These are phyloP conservation scores for Cytospora piceae DNA, from an alignment of 2,329 filamentous ascomycete species.

Conservation along the genomic window DNA sequence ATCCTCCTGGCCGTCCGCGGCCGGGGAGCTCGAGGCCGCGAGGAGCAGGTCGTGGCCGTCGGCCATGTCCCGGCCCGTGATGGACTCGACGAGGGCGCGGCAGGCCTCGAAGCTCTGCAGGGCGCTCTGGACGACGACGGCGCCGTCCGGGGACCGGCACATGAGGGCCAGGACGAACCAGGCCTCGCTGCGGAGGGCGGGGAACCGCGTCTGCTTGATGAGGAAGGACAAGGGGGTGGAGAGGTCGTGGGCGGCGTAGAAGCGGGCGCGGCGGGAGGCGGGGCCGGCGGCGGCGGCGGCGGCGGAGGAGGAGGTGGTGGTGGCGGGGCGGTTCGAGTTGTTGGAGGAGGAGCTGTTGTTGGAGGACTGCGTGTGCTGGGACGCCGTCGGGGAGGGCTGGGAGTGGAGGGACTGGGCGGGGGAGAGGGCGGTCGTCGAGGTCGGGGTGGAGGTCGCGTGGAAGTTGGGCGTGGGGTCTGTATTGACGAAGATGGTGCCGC, in stretches of 20 bases:
- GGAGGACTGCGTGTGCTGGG: neutral
- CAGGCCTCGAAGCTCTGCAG: conserved; percentile 49
- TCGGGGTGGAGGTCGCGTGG: conserved; percentile 8
- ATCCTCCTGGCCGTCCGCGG: conserved; percentile 20
- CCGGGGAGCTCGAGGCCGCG: neutral
- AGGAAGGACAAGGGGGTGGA: conserved; percentile 53
- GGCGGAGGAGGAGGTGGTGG: conserved; percentile 8
- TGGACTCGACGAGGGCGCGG: conserved; percentile 48
- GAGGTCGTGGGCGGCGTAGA: conserved; percentile 53
- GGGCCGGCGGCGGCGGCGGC: neutral
- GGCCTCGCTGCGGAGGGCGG: conserved; percentile 61
- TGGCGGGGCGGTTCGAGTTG: neutral
- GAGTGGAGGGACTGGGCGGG: neutral
- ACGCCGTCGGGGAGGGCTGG: neutral
- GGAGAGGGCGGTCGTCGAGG: neutral
- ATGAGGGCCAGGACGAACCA: conserved; percentile 67
- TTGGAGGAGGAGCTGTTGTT: neutral
- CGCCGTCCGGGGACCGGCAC: conserved; percentile 53
- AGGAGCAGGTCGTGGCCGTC: conserved; percentile 33
- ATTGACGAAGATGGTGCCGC: neutral
- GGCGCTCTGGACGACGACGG: conserved; percentile 48
- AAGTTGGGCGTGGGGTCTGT: neutral
- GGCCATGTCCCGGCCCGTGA: conserved; percentile 49
- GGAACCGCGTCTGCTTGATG: conserved; percentile 61
- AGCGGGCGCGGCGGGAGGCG: conserved; percentile 38